Conservation (phyloP, 116 monocot genomes). For the Posidonia oceanica region DNA sequence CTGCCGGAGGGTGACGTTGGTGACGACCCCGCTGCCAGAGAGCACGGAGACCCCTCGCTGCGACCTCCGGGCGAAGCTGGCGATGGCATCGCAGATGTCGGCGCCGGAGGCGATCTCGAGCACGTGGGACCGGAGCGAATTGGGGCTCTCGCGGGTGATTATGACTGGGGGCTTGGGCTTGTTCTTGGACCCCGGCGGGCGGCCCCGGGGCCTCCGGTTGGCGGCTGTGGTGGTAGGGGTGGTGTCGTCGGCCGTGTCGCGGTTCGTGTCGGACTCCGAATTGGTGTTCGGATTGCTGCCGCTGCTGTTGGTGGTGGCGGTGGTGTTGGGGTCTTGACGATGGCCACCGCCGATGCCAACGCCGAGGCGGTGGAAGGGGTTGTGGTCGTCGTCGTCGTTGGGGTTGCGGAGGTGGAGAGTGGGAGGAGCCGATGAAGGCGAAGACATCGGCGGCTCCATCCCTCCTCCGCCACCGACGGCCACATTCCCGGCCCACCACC, state of each 20-base stretch:
- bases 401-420: slow-evolving; percentile 27
- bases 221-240: neutral
- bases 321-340: slow-evolving; percentile 2
- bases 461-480: slow-evolving; percentile 26
- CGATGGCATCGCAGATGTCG: slow-evolving; percentile 49
- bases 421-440: slow-evolving; percentile 26
- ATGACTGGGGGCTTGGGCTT: slow-evolving; percentile 76
- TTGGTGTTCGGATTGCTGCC: slow-evolving; percentile 33
- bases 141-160: slow-evolving; percentile 62
- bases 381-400: slow-evolving; percentile 9
- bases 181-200: slow-evolving; percentile 80
- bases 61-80: slow-evolving; percentile 34
- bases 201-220: slow-evolving; percentile 48
- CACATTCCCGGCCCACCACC: slow-evolving; percentile 64
- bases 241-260: slow-evolving; percentile 12
- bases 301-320: slow-evolving; percentile 30
- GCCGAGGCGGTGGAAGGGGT: slow-evolving; percentile 8
- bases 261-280: slow-evolving; percentile 4
- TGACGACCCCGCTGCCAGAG: slow-evolving; percentile 53
- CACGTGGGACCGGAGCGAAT: slow-evolving; percentile 68
- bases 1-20: slow-evolving; percentile 70
- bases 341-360: neutral
- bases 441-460: slow-evolving; percentile 9
- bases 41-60: slow-evolving; percentile 66
- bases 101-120: slow-evolving; percentile 58